phyloP scores from a whole-genome alignment of 768 basidiomycete species.

The Russula virescens region DNA sequence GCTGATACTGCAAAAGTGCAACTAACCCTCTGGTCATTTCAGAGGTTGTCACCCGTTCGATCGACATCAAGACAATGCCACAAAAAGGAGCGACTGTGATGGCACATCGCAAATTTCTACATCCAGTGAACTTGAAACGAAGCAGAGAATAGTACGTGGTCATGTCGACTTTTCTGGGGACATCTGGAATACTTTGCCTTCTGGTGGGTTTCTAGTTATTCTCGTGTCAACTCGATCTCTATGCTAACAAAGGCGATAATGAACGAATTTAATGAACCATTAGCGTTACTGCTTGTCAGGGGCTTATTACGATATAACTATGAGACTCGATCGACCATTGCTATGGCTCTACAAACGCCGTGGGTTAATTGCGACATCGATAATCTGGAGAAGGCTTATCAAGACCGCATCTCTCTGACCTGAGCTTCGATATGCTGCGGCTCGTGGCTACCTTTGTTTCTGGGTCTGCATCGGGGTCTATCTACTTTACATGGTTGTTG shows the following conservation, averaged over 20 bases:
- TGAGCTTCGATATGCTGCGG: slow-evolving; percentile 1
- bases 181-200: slow-evolving; percentile 50
- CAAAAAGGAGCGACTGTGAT: not conserved
- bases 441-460: not conserved
- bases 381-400: slow-evolving; percentile 58
- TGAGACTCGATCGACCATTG: slow-evolving; percentile 54
- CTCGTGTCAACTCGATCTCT: not conserved
- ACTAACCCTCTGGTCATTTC: not conserved
- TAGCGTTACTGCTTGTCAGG: slow-evolving; percentile 55
- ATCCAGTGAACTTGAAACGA: slow-evolving; percentile 54
- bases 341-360: slow-evolving; percentile 49
- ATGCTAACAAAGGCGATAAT: not conserved
- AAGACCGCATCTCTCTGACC: slow-evolving; percentile 40
- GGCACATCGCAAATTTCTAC: slow-evolving; percentile 38
- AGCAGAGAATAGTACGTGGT: slow-evolving; percentile 58
- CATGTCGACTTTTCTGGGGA: slow-evolving; percentile 40
- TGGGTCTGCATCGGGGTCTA: not conserved
- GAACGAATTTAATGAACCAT: not conserved
- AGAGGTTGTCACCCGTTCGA: slow-evolving; percentile 21
- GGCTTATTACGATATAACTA: slow-evolving; percentile 58
- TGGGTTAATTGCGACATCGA: slow-evolving; percentile 66
- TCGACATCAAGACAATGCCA: not conserved
- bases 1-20: not conserved
- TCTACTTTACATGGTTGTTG: slow-evolving; percentile 4
- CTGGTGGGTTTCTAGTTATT: slow-evolving; percentile 43